phyloP scores from a whole-genome alignment of 768 basidiomycete genomes.

The Cystofilobasidium capitatum region DNA sequence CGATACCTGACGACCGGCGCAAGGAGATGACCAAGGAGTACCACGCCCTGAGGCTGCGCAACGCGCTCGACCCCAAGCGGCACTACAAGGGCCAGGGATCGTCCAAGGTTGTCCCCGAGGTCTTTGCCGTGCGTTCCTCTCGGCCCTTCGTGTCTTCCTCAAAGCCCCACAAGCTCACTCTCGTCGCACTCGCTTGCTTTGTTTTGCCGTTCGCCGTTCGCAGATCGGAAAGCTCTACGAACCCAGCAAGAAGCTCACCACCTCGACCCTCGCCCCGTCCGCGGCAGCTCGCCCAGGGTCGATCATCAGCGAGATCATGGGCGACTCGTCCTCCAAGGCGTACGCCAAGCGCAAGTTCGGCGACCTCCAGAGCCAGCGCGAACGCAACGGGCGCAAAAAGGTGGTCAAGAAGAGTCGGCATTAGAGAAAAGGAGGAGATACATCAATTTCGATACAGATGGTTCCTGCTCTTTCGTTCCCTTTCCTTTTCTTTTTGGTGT shows the following conservation, averaged over 20 bases:
- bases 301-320: conserved; percentile 77
- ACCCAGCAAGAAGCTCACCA: background rate
- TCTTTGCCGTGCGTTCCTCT: conserved; percentile 60
- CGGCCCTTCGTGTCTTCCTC: conserved; percentile 12
- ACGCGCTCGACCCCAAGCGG: conserved; percentile 82
- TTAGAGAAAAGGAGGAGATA: too few species aligned
- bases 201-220: background rate
- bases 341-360: conserved; percentile 90
- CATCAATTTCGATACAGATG: too few species aligned
- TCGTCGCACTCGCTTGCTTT: background rate
- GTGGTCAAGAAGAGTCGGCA: conserved; percentile 47
- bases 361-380: conserved; percentile 59
- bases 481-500: too few species aligned
- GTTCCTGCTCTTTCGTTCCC: too few species aligned
- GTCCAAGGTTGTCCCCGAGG: conserved; percentile 72
- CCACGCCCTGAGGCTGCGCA: conserved; percentile 72
- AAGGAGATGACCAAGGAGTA: conserved; percentile 66
- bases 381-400: conserved; percentile 61
- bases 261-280: conserved; percentile 18
- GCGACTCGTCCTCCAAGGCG: conserved; percentile 71
- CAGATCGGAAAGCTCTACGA: conserved; percentile 64
- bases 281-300: conserved; percentile 48
- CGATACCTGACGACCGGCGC: conserved; percentile 24
- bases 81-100: conserved; percentile 53
- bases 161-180: background rate